Evolutionary conservation across 2,329 filamentous ascomycete genomes (phyloP), one percentile per base, ranked within the genome.

Genomic region (Leptographium radiaticola): DNA sequence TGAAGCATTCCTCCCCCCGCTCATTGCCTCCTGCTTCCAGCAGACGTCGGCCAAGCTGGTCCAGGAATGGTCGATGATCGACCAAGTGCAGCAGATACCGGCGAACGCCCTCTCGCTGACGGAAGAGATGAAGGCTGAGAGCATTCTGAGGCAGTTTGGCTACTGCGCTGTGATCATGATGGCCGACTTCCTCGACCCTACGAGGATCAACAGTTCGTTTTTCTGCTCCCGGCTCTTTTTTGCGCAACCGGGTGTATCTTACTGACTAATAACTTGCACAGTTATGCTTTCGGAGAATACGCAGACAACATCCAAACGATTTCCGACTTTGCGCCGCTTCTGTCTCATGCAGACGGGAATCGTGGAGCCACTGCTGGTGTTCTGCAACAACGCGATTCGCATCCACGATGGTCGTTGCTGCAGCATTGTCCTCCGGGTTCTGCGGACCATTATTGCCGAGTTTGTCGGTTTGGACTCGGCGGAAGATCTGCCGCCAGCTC

Each of bases 121-220:
- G 1, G 89, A 96, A 60, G 93, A 98, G 70, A 98, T 98, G 93
- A 95, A 96, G 69, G 84, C 88, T 8, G 93, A 98, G 67, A 97
- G 91, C 64, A 94, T 98, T 34, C 72, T 98, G 47, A 82, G 93
- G 20, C 89, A 96, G 66, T 77, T 97, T 50, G 96, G 91, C 0
- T 93, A 94, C 67, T 89, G 89, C 4, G 88, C 90, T 1, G 89
- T 96, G 34, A 84, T 93, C 61, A 89, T 97, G 77, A 86, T 96
- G 58, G 88, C 89, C 9, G 87, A 89, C 60, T 83, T 97, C 61
- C 75, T 98, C 25, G 90, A 95, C 65, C 87, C 89, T 15, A 75
- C 76, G 49, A 73, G 80, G 70, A 75, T 69, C 66, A 83, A 60
- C 20, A 51, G 81, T 84, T 73, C 70, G 75, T 68, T 33, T 33